Base-by-base conservation (phyloP, 164 flowering plant species). In the Chloranthus sessilifolius region DNA sequence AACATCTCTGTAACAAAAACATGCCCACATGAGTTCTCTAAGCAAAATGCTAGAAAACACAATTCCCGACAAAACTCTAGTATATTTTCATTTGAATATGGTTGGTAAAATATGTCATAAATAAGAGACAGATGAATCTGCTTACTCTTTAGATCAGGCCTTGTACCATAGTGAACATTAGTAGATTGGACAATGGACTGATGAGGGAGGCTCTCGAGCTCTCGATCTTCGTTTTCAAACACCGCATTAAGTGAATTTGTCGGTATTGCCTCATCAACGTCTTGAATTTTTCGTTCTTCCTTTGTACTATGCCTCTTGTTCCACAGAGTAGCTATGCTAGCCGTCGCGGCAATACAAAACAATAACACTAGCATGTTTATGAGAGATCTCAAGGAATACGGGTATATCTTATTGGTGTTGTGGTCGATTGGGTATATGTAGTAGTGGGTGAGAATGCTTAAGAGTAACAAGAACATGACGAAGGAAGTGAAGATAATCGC, bases 341-440 rank as follows among this genome's bases (percentile, higher is more conserved):
- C 65, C 21, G 74, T 50, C 5, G 54, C 29, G 5, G 58, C 78
- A 29, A 88, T 77, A 60, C 66, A 43, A 1, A 66, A 10, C 49
- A 80, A 81, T 2, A 79, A 42, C 17, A 72, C 42, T 29, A 79
- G 33, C 56, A 78, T 60, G 49, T 66, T 57, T 17, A 81, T 29
- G 9, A 63, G 33, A 21, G 73, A 44, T 54, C 51, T 74, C 5
- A 25, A 3, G 9, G 76, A 17, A 19, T 5, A 8, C 0, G 84
- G 30, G 55, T 65, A 81, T 9, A 60, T 55, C 21, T 26, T 16
- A 5, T 67, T 40, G 33, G 49, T 66, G 59, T 74, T 80, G 26
- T 76, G 74, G 29, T 83, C 91, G 26, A 72, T 76, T 0, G 85
- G 87, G 69, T 76, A 75, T 8, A 84, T 81, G 60, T 78, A 67